phyloP scores from a whole-genome alignment of 1,284 basidiomycete genomes.

The Melanopsichium pennsylvanicum region DNA sequence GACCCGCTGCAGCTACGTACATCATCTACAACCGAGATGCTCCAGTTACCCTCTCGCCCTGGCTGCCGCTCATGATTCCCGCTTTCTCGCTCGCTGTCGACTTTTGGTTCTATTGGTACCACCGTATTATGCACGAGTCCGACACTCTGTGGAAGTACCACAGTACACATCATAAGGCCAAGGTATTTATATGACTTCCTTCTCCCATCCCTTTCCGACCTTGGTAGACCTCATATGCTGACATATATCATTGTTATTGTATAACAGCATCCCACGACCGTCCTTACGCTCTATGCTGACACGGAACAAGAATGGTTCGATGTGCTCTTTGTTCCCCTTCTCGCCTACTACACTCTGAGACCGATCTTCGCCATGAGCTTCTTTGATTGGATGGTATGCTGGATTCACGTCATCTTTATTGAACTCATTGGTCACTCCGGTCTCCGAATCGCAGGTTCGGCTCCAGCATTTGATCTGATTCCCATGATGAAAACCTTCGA shows the following conservation, averaged over 20 bases:
- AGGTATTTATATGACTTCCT: too few species aligned
- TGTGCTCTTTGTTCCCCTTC: slow-evolving; percentile 44
- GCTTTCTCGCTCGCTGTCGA: slow-evolving; percentile 45
- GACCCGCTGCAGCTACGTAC: slow-evolving; percentile 40
- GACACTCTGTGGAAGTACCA: slow-evolving; percentile 52
- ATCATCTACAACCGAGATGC: slow-evolving; percentile 49
- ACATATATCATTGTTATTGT: too few species aligned
- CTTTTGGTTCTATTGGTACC: slow-evolving; percentile 61
- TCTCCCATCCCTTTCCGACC: too few species aligned
- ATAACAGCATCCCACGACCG: slow-evolving; percentile 56
- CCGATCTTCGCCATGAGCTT: slow-evolving; percentile 30
- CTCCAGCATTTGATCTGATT: slow-evolving; percentile 32
- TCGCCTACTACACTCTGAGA: slow-evolving; percentile 32
- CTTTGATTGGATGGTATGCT: slow-evolving; percentile 45
- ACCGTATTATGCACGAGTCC: slow-evolving; percentile 58
- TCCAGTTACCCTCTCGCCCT: slow-evolving; percentile 28
- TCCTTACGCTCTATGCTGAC: slow-evolving; percentile 53
- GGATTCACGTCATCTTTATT: slow-evolving; percentile 45
- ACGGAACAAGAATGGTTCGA: slow-evolving; percentile 56
- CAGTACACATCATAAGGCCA: slow-evolving; percentile 48
- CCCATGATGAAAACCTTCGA: slow-evolving; percentile 46
- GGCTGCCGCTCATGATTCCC: slow-evolving; percentile 51
- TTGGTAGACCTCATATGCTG: too few species aligned
- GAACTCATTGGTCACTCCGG: slow-evolving; percentile 60
- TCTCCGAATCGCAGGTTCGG: slow-evolving; percentile 44